Conservation (phyloP, 1,284 basidiomycete genomes). For the Sanghuangporus weigelae region DNA sequence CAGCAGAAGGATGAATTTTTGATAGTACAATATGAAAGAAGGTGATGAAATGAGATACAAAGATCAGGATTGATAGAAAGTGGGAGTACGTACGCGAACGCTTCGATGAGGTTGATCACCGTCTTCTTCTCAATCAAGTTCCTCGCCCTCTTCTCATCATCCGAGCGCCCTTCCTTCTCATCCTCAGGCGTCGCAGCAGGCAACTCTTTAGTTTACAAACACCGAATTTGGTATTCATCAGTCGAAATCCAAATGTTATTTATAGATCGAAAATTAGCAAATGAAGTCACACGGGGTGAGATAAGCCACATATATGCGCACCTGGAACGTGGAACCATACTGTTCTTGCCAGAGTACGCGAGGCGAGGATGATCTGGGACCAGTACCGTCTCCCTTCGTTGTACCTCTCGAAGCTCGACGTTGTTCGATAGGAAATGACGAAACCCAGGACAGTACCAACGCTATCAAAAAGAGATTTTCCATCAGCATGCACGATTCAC, state of each 20-base stretch:
- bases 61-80: not conserved
- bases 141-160: constrained; percentile 40
- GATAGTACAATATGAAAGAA: not conserved
- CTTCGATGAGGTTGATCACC: constrained; percentile 52
- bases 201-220: constrained; percentile 6
- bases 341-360: constrained; percentile 50
- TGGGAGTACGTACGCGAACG: constrained; percentile 31
- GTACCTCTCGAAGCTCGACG: constrained; percentile 71
- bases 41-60: not conserved
- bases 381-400: constrained; percentile 68
- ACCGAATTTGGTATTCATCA: not conserved
- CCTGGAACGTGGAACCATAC: constrained; percentile 64
- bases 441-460: constrained; percentile 64
- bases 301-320: constrained; percentile 21
- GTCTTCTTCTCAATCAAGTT: constrained; percentile 65
- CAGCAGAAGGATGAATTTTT: no score
- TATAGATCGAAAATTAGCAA: not conserved
- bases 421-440: constrained; percentile 63
- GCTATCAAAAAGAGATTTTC: not conserved
- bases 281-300: not conserved
- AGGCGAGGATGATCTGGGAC: constrained; percentile 61
- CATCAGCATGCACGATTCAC: constrained; percentile 1
- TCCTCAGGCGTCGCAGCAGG: constrained; percentile 24
- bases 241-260: not conserved
- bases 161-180: constrained; percentile 25